Percentiles rank a stretch among this genome's conserved stretches.
Evolutionary conservation across 495 filamentous ascomycete species (phyloP).

Genomic region (Acidomyces sp.): DNA sequence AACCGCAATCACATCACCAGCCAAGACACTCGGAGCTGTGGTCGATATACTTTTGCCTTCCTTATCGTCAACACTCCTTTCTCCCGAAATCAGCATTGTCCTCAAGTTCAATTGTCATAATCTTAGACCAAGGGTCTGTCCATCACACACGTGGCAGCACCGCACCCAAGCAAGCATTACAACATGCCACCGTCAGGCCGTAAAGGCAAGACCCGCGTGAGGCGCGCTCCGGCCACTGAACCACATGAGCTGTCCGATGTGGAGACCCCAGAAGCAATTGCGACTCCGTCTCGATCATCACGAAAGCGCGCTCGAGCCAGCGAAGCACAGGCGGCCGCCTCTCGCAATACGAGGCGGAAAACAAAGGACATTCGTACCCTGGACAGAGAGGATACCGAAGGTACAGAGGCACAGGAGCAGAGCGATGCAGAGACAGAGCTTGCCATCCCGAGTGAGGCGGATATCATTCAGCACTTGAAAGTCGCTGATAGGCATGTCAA

Average conservation of each 20-base stretch:
- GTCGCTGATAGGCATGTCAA: slow-evolving; percentile 47
- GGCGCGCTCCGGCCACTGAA: slow-evolving; percentile 12
- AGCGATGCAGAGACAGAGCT: slow-evolving; percentile 14
- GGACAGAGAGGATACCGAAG: slow-evolving; percentile 18
- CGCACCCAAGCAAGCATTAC: too few species aligned
- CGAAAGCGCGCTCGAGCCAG: slow-evolving; percentile 19
- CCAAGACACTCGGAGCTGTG: too few species aligned
- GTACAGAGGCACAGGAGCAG: slow-evolving; percentile 14
- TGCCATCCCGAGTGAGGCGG: slow-evolving; percentile 35
- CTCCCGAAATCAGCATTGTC: neutral
- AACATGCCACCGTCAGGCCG: slow-evolving; percentile 18
- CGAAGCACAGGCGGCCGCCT: slow-evolving; percentile 6
- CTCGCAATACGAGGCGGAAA: slow-evolving; percentile 12
- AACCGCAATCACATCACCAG: too few species aligned
- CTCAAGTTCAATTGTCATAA: too few species aligned
- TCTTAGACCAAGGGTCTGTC: too few species aligned
- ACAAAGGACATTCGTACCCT: slow-evolving; percentile 8
- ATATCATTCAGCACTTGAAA: slow-evolving; percentile 57
- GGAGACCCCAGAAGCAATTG: slow-evolving; percentile 29
- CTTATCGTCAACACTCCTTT: neutral
- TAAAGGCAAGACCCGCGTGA: slow-evolving; percentile 16
- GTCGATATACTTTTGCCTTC: neutral
- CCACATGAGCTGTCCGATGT: slow-evolving; percentile 23
- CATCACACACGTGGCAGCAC: too few species aligned
- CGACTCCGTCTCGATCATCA: slow-evolving; percentile 28